A percentile compares a stretch with the other conserved stretches of the same genome.
Evolutionary conservation across 306 rosid species (phyloP).

Genomic region (Dryas alaskensis): DNA sequence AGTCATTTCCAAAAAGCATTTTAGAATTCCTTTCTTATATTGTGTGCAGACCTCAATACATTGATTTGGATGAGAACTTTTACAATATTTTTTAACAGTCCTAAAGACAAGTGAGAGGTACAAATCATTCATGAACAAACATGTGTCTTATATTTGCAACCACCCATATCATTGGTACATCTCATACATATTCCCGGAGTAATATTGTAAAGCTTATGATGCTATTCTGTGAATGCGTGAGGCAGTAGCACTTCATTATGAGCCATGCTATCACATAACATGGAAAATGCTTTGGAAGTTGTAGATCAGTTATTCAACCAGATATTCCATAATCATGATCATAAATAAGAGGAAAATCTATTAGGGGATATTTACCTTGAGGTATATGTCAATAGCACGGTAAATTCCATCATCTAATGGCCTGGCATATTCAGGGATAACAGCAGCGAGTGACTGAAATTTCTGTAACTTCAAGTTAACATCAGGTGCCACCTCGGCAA

Average conservation of each 20-base stretch:
- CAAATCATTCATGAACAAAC: neutral
- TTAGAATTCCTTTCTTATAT: too few species aligned
- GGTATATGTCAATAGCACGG: conserved; percentile 78
- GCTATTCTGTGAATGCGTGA: neutral
- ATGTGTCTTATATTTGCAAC: neutral
- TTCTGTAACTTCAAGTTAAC: conserved; percentile 61
- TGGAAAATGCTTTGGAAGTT: conserved; percentile 1
- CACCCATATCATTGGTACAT: neutral
- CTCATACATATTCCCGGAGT: neutral
- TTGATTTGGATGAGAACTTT: too few species aligned
- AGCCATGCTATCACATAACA: neutral
- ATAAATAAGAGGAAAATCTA: conserved; percentile 8
- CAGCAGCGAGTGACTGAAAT: conserved; percentile 74
- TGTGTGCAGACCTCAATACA: too few species aligned
- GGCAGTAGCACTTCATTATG: neutral
- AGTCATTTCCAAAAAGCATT: too few species aligned
- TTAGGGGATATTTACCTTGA: conserved; percentile 55
- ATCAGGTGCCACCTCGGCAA: conserved; percentile 93
- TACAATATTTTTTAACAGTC: neutral
- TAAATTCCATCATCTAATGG: conserved; percentile 78
- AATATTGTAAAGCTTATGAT: neutral
- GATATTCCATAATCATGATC: neutral
- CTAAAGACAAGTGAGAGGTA: neutral
- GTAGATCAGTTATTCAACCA: neutral
- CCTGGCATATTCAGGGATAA: conserved; percentile 76